These are phyloP conservation scores for Fraxinus cuspidata DNA, from an alignment of 257 asterid genomes.

Conservation along the genomic window DNA sequence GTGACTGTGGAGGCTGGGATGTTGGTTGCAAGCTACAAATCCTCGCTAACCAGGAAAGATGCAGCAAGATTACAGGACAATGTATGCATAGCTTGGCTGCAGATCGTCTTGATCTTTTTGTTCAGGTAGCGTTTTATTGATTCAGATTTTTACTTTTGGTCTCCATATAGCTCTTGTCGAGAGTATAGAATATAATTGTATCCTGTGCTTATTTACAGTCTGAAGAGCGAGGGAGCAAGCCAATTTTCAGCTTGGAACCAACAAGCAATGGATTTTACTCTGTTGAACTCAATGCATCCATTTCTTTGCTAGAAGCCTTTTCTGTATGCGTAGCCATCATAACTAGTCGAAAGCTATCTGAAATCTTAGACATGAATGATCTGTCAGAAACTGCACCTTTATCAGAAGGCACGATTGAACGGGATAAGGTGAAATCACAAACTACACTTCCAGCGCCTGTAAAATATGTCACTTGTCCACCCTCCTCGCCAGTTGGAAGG, in stretches of 20 bases:
- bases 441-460: slow-evolving; percentile 43
- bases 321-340: slow-evolving; percentile 70
- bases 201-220: slow-evolving; percentile 45
- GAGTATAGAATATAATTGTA: neutral
- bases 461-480: slow-evolving; percentile 67
- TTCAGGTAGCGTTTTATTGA: slow-evolving; percentile 51
- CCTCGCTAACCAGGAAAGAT: slow-evolving; percentile 47
- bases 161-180: neutral
- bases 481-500: slow-evolving; percentile 89
- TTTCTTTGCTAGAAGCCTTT: slow-evolving; percentile 77
- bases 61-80: slow-evolving; percentile 25
- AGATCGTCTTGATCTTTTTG: slow-evolving; percentile 50
- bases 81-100: slow-evolving; percentile 26
- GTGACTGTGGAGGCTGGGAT: slow-evolving; percentile 99
- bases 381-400: slow-evolving; percentile 25
- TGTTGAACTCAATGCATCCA: slow-evolving; percentile 56
- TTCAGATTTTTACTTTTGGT: neutral
- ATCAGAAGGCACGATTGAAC: slow-evolving; percentile 23
- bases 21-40: slow-evolving; percentile 85
- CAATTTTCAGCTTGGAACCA: slow-evolving; percentile 67
- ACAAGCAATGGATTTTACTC: slow-evolving; percentile 62
- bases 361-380: slow-evolving; percentile 36
- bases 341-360: slow-evolving; percentile 50
- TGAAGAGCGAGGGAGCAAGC: slow-evolving; percentile 45
- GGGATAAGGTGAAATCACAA: neutral